Evolutionary conservation across 169 alveolate genomes (phyloP).

Genomic region (Cryptosporidium sp.): DNA sequence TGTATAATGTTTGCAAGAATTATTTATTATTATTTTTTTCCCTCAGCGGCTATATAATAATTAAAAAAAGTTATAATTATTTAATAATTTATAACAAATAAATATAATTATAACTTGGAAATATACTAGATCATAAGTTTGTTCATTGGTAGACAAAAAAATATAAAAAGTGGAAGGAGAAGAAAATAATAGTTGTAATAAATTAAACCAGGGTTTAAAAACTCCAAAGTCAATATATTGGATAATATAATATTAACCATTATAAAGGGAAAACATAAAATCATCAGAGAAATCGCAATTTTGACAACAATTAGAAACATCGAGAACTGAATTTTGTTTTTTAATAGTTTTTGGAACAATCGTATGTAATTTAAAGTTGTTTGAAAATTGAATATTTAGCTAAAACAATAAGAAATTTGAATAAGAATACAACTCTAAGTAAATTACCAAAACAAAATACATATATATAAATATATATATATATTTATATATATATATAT

Average conservation of each 20-base stretch:
- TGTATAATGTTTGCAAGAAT: background rate
- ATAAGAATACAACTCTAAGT: too few relatives aligned
- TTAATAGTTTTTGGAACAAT: background rate
- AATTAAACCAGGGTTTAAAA: too few relatives aligned
- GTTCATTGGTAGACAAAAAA: too few relatives aligned
- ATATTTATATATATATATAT: background rate
- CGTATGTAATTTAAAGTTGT: background rate
- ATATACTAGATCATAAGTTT: too few relatives aligned
- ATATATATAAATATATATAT: background rate
- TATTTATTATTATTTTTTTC: too few relatives aligned
- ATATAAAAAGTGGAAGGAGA: background rate
- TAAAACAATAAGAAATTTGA: too few relatives aligned
- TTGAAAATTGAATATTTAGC: too few relatives aligned
- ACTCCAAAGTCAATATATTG: background rate
- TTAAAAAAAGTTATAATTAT: background rate
- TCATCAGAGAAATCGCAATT: background rate
- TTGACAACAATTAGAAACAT: background rate
- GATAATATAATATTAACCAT: background rate
- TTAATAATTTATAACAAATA: too few relatives aligned
- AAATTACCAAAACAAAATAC: background rate
- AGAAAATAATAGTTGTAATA: too few relatives aligned
- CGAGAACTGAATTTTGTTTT: background rate
- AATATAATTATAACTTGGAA: too few relatives aligned
- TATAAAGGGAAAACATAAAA: background rate
- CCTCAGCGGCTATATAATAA: background rate